Evolutionary conservation across 2,329 filamentous ascomycete genomes (phyloP), one percentile per base, ranked within the genome.

Genomic region (Fusarium sp.): DNA sequence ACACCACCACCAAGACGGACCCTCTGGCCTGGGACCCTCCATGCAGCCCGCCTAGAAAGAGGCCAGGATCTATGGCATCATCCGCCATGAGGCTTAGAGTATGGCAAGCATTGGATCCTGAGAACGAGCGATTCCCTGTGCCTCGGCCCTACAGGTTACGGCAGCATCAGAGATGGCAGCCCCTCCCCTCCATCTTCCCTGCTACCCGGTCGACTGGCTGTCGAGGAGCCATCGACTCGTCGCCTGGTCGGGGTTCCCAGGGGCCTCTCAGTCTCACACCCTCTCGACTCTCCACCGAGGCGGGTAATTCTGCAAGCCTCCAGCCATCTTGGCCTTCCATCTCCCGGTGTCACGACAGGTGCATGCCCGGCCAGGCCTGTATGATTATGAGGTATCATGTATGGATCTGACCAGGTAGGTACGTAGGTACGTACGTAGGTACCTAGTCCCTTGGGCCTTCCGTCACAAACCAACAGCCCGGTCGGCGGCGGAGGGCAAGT

Each of bases 281-380:
- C 59, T 36, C 18, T 18, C 34, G 31, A 23, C 44, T 31, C 54
- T 62, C 65, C 43, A 70, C 66, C 62, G 53, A 70, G 57, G 62
- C 58, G 62, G 62, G 60, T 55, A 68, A 50, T 59, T 39, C 62
- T 67, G 62, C 53, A 70, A 58, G 67, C 66, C 62, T 67, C 39
- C 39, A 34, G 50, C 50, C 40, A 39, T 36, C 30, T 30, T 40
- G 36, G 40, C 40, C 40, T 30, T 31, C 62, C 66, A 62, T 62
- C 66, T 66, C 62, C 46, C 66, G 62, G 57, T 70, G 50, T 44
- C 58, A 57, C 67, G 43, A 13, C 43, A 51, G 53, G 36, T n/a
- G 53, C 46, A 23, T 23, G 23, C 23, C 4, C 23, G 23, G 23
- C 23, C 23, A 23, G 23, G 23, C 23, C 23, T 23, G 23, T 23